Evolutionary conservation across 352 stramenopile genomes (phyloP).

Genomic region (Blastocystis hominis): DNA sequence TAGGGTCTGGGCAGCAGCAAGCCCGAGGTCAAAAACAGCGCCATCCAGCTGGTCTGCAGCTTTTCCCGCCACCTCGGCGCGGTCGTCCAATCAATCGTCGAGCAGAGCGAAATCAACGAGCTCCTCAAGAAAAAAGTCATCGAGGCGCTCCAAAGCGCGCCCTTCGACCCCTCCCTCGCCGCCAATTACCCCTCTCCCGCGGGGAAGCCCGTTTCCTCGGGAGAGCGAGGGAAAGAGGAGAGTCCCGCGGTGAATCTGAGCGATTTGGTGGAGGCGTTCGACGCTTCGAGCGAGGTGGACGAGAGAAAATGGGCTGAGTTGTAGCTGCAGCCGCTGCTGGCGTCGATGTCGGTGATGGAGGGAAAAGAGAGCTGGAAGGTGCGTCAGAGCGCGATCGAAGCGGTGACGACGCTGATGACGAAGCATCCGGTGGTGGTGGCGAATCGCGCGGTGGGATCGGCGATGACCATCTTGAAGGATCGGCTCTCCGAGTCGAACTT

Average conservation of each 20-base stretch:
- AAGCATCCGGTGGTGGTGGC: not conserved
- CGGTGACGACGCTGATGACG: not conserved
- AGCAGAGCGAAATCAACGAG: not conserved
- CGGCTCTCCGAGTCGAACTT: slow-evolving; percentile 21
- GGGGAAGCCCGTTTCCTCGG: not conserved
- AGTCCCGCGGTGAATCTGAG: not conserved
- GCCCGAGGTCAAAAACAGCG: slow-evolving; percentile 4
- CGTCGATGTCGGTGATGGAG: not conserved
- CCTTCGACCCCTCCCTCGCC: not conserved
- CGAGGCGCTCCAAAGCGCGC: not conserved
- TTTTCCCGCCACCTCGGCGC: slow-evolving; percentile 7
- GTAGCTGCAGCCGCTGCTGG: not conserved
- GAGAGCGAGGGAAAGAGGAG: not conserved
- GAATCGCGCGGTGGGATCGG: not conserved
- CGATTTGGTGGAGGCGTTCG: not conserved
- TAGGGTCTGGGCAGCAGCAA: slow-evolving; percentile 24
- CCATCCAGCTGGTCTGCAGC: not conserved
- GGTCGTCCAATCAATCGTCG: not conserved
- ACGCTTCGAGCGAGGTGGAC: not conserved
- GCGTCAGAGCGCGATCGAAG: not conserved
- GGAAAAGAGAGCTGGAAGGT: slow-evolving; percentile 45
- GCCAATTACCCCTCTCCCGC: not conserved
- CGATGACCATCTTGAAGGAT: slow-evolving; percentile 1
- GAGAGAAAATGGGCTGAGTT: not conserved
- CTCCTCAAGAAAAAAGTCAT: slow-evolving; percentile 37